Evolutionary conservation across 2,329 filamentous ascomycete species (phyloP).

Genomic region (Neobulgaria alba): DNA sequence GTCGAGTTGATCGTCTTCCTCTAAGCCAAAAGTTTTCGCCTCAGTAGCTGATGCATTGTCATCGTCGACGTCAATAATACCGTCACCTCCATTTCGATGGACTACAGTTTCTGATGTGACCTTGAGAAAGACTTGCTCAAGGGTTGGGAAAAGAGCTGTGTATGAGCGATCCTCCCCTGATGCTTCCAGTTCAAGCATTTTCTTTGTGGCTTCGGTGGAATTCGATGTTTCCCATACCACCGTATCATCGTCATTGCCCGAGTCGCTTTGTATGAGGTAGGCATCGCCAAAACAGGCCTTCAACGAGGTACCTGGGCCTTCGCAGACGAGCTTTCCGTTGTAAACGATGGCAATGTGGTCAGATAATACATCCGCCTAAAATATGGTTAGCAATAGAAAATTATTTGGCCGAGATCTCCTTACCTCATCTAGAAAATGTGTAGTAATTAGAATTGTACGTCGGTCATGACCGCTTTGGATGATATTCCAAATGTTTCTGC

Average conservation of each 20-base stretch:
- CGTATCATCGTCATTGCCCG: conserved; percentile 7
- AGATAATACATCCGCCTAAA: conserved; percentile 49
- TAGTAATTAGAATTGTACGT: conserved; percentile 55
- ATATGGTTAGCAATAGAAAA: conserved; percentile 1
- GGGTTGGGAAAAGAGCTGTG: conserved; percentile 53
- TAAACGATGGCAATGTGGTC: conserved; percentile 59
- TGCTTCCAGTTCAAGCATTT: conserved; percentile 46
- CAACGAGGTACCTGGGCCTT: conserved; percentile 54
- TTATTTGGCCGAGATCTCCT: neutral
- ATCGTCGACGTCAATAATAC: conserved; percentile 17
- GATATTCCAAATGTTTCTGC: conserved; percentile 62
- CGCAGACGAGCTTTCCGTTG: conserved; percentile 52
- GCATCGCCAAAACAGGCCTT: conserved; percentile 53
- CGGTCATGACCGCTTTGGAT: conserved; percentile 51
- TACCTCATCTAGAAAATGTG: conserved; percentile 56
- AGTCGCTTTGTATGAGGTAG: conserved; percentile 34
- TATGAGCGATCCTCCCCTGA: conserved; percentile 45
- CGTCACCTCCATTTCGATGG: conserved; percentile 18
- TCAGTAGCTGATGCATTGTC: conserved; percentile 9
- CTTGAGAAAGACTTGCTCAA: conserved; percentile 61
- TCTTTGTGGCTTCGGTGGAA: conserved; percentile 44
- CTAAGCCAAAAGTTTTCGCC: conserved; percentile 20
- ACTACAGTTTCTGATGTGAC: conserved; percentile 46
- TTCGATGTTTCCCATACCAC: conserved; percentile 28
- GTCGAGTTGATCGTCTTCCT: conserved; percentile 17